Base-by-base conservation (phyloP, 2,329 filamentous ascomycete species). In the Paracorniculantispora psalliotae region DNA sequence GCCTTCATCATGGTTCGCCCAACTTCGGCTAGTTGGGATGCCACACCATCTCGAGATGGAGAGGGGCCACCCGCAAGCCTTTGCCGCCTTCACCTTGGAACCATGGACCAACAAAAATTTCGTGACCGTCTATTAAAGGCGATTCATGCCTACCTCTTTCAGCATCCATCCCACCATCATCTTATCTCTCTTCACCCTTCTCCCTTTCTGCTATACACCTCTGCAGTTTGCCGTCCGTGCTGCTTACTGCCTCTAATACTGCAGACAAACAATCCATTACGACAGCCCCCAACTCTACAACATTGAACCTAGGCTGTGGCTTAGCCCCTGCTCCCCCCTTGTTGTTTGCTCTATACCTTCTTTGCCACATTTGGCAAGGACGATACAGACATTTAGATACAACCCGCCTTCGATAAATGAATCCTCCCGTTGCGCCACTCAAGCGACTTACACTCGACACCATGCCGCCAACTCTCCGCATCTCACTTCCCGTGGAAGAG, bases 381-480 rank as follows among this genome's bases (percentile, higher is more conserved):
- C 7, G 51, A 13, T 8, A 33, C 26, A 55, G 28, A 55, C 52
- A 55, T 39, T 28, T 9, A n/a, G 28, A 26, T 19, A 23, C 28
- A 4, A 12, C 25, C n/a, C 15, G 39, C 9, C 15, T 12, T 37
- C 9, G 1, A 21, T 37, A 19, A n/a, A 52, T 59, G 57, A 43
- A 52, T 19, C 33, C 12, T 13, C 49, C 49, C 15, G 49, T 48
- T 48, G 30, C 43, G 28, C 33, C 48, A 21, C 57, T 48, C 41
- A 9, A 53, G 25, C 13, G 26, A 51, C 47, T 58, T 43, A 25
- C 19, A 50, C 47, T 44, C 26, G 47, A 44, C n/a, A 51, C 33
- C 49, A 59, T 59, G 57, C 57, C 50, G 49, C 50, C 57, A 6
- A 59, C 48, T 39, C 30, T 51, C 15, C 49, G 49, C 41, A 33